Evolutionary conservation across 2,329 filamentous ascomycete genomes (phyloP), one percentile per base, ranked within the genome.

Genomic region (Paraphoma sp.): DNA sequence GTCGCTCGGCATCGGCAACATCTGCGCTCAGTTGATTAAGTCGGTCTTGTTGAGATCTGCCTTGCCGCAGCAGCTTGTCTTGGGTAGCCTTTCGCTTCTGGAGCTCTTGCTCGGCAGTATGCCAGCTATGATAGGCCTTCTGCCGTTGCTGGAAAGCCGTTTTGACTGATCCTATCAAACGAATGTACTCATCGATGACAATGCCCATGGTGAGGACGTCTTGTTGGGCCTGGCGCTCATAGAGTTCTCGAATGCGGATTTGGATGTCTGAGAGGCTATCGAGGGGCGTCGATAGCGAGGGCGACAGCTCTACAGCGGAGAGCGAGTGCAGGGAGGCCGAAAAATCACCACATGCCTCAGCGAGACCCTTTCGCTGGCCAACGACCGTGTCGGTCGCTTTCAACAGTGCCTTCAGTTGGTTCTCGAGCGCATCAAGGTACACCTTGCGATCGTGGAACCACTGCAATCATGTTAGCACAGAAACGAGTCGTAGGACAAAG

Each of bases 381-480:
- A 99, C 91, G 75, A 99, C 96, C 6, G 88, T 90, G 71, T 99
- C 95, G 79, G 97, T 96, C 16, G 93, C 91, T 79, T 97, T 98
- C 69, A 97, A 84, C 14, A 98, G 82, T 9, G 91, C 89, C 75
- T 93, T 96, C 58, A 97, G 84, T 76, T 98, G 94, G 67, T 87
- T 93, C 73, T 98, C 93, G 38, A 98, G 84, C 4, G 93, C 93
- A 75, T 99, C 95, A 10, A 99, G 86, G 72, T 99, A 99, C 53
- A 98, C 87, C 70, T 89, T 92, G 59, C 95, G 92, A 66, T 99
- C 95, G 69, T 99, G 94, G 80, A 99, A 99, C 95, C 94, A 99
- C 89, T 93, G 56, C 29, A 12, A 12, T 49, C 14, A 29, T 17
- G 56, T 71, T 61, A 65, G 60, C 50, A 38, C n/a, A 3, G 10